Conservation (phyloP, 106 monocot species). For the Gastrodia elata region DNA sequence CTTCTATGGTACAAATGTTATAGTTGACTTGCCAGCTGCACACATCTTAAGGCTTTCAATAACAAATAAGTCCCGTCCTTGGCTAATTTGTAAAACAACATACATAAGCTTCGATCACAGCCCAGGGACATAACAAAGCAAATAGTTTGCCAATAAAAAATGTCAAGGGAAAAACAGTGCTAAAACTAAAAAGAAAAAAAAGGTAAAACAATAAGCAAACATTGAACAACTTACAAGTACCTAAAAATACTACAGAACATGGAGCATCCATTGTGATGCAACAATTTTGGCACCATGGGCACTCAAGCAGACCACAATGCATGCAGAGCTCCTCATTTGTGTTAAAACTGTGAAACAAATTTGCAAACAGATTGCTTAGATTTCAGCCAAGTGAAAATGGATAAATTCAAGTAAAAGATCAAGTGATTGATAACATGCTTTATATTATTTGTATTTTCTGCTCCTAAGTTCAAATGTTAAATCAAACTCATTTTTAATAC, state of each 20-base stretch:
- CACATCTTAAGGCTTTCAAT: not conserved
- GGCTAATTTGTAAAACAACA: not conserved
- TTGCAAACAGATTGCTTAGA: not conserved
- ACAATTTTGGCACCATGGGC: constrained; percentile 30
- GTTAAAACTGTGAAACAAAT: constrained; percentile 25
- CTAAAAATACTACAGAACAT: constrained; percentile 1
- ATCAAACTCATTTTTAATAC: not conserved
- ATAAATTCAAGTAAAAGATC: not conserved
- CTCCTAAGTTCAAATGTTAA: no score
- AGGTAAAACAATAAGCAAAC: not conserved
- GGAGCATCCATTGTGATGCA: constrained; percentile 9
- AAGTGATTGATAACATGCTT: not conserved
- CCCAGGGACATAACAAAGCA: not conserved
- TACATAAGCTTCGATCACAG: not conserved
- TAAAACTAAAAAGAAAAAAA: not conserved
- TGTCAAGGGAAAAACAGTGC: not conserved
- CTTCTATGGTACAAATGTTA: not conserved
- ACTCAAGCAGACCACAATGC: constrained; percentile 26
- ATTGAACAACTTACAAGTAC: not conserved
- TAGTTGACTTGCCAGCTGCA: not conserved
- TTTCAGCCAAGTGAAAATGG: not conserved
- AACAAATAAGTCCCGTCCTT: not conserved
- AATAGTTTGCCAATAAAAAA: not conserved
- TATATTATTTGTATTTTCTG: not conserved
- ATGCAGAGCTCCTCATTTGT: constrained; percentile 9